These are phyloP conservation scores for Acacia confusa DNA, from an alignment of 306 rosid genomes.

Conservation along the genomic window DNA sequence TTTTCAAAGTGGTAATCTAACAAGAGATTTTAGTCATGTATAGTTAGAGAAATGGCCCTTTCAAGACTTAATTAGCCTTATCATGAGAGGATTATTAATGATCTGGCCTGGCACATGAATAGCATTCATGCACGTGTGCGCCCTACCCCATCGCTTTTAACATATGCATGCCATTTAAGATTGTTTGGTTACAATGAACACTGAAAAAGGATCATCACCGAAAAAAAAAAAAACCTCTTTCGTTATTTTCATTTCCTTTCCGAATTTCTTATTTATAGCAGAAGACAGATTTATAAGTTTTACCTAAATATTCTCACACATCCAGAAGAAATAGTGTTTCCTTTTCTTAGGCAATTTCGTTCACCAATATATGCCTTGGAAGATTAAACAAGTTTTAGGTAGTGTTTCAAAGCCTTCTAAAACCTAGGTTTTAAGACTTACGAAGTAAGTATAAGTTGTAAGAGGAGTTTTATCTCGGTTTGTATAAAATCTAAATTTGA, in stretches of 20 bases:
- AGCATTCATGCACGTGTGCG: constrained; percentile 47
- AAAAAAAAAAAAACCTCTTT: not conserved
- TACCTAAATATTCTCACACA: not conserved
- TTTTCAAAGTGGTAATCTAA: constrained; percentile 49
- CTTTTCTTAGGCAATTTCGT: not conserved
- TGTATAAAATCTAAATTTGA: too few species aligned
- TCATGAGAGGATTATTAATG: constrained; percentile 3
- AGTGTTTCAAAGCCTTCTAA: too few species aligned
- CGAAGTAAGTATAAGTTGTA: too few species aligned
- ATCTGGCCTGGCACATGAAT: constrained; percentile 42
- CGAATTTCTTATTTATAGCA: not conserved
- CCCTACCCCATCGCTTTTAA: constrained; percentile 33
- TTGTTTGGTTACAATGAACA: not conserved
- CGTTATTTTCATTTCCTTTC: not conserved
- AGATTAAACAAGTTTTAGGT: not conserved
- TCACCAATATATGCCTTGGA: not conserved
- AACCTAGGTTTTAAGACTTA: too few species aligned
- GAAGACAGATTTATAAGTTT: not conserved
- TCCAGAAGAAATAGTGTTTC: not conserved
- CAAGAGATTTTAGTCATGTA: constrained; percentile 37
- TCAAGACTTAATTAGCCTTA: constrained; percentile 30
- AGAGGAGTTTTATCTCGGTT: too few species aligned
- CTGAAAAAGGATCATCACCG: constrained; percentile 13
- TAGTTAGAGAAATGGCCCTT: constrained; percentile 52
- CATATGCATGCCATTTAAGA: constrained; percentile 35